Percentiles rank a stretch among this genome's conserved stretches.
phyloP scores from a whole-genome alignment of 306 rosid genomes.

The Senna tora region DNA sequence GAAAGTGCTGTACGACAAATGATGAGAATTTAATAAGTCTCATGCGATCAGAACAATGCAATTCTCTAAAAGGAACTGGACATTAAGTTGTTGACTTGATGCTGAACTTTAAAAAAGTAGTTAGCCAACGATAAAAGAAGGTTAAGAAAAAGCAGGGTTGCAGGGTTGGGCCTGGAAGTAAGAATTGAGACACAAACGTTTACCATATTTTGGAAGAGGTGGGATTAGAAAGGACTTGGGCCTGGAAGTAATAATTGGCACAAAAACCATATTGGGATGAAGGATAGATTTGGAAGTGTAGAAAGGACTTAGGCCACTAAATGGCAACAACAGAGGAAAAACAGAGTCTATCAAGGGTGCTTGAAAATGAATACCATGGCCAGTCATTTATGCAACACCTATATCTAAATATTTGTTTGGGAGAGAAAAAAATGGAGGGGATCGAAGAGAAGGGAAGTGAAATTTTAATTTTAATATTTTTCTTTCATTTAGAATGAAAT shows the following conservation, averaged over 20 bases:
- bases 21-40: constrained; percentile 29
- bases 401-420: neutral
- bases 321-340: neutral
- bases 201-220: neutral
- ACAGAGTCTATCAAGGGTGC: neutral
- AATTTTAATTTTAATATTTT: no score
- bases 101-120: constrained; percentile 10
- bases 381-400: neutral
- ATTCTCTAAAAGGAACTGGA: constrained; percentile 22
- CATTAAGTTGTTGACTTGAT: constrained; percentile 6
- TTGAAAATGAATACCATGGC: neutral
- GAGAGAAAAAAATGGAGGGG: no score
- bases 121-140: constrained; percentile 3
- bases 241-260: no score
- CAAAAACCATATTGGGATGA: no score
- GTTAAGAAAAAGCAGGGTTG: constrained; percentile 20
- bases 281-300: no score
- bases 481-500: no score
- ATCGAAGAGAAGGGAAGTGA: no score
- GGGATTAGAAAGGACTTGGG: no score
- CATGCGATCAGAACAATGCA: constrained; percentile 32
- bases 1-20: constrained; percentile 67
- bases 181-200: neutral
- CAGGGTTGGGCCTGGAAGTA: constrained; percentile 11
- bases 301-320: neutral